These are phyloP conservation scores for Dentipellis sp. DNA, from an alignment of 768 basidiomycete species.

Conservation along the genomic window DNA sequence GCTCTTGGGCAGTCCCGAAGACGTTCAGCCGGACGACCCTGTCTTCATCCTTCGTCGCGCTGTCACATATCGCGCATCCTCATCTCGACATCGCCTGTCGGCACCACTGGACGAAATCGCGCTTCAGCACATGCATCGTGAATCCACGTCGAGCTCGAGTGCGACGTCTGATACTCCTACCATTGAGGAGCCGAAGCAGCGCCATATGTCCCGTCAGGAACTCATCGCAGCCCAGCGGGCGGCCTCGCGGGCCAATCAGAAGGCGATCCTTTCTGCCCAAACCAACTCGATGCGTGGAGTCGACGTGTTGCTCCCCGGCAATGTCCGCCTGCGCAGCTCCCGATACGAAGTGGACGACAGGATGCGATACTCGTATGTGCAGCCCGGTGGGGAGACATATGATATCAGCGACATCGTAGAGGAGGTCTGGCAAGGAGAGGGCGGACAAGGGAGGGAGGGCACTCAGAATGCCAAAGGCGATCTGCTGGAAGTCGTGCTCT, in stretches of 20 bases:
- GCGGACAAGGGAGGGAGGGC: slow-evolving; percentile 23
- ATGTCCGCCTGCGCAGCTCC: slow-evolving; percentile 78
- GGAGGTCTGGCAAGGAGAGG: slow-evolving; percentile 63
- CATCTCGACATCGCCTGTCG: slow-evolving; percentile 3
- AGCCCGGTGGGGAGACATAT: slow-evolving; percentile 80
- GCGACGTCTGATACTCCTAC: slow-evolving; percentile 35
- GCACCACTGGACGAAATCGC: slow-evolving; percentile 81
- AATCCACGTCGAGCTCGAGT: slow-evolving; percentile 52
- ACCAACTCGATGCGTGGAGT: slow-evolving; percentile 80
- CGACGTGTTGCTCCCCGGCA: slow-evolving; percentile 81
- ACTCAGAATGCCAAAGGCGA: slow-evolving; percentile 37
- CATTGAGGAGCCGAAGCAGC: slow-evolving; percentile 30
- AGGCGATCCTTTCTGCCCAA: slow-evolving; percentile 78
- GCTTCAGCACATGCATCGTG: slow-evolving; percentile 60
- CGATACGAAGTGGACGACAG: slow-evolving; percentile 59
- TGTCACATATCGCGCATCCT: slow-evolving; percentile 8
- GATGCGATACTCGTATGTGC: slow-evolving; percentile 91
- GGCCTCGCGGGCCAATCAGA: slow-evolving; percentile 75
- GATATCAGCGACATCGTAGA: slow-evolving; percentile 94
- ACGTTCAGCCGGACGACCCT: slow-evolving; percentile 78
- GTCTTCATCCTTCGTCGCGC: slow-evolving; percentile 85
- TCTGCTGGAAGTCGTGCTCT: slow-evolving; percentile 58
- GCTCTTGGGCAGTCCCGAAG: slow-evolving; percentile 60
- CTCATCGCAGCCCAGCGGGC: slow-evolving; percentile 92
- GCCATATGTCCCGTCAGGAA: slow-evolving; percentile 61